These are phyloP conservation scores for Cryptosporidium andersoni DNA, from an alignment of 169 alveolate species.

Conservation along the genomic window DNA sequence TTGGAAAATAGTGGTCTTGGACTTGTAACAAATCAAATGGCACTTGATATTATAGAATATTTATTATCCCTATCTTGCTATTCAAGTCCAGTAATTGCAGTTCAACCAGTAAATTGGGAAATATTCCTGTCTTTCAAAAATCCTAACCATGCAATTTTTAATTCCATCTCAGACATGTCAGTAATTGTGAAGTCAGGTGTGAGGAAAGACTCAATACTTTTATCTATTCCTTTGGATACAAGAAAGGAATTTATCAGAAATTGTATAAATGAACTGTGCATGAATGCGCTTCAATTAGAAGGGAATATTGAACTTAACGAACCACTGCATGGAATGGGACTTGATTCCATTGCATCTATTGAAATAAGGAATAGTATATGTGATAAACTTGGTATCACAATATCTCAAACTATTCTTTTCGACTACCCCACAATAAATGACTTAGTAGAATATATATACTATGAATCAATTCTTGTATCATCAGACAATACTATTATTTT, in stretches of 20 bases:
- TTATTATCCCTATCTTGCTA: neutral
- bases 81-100: neutral
- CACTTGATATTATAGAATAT: constrained; percentile 4
- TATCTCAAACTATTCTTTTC: constrained; percentile 40
- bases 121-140: neutral
- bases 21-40: constrained; percentile 14
- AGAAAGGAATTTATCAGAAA: constrained; percentile 37
- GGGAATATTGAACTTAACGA: constrained; percentile 1
- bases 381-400: constrained; percentile 12
- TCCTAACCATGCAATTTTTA: too few relatives aligned
- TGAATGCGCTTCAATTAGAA: constrained; percentile 8
- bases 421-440: constrained; percentile 45
- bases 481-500: neutral
- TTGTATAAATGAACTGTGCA: constrained; percentile 7
- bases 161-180: too few relatives aligned
- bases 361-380: constrained; percentile 56
- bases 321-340: constrained; percentile 31
- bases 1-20: constrained; percentile 22
- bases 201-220: constrained; percentile 1
- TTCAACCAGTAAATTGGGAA: constrained; percentile 51
- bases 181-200: too few relatives aligned
- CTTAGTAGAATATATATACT: constrained; percentile 32
- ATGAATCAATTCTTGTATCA: neutral
- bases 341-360: constrained; percentile 42
- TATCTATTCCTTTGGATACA: constrained; percentile 22